A percentile compares a stretch with the other conserved stretches of the same genome.
phyloP scores from a whole-genome alignment of 768 basidiomycete genomes.

The Hemileccinum rubropunctum region DNA sequence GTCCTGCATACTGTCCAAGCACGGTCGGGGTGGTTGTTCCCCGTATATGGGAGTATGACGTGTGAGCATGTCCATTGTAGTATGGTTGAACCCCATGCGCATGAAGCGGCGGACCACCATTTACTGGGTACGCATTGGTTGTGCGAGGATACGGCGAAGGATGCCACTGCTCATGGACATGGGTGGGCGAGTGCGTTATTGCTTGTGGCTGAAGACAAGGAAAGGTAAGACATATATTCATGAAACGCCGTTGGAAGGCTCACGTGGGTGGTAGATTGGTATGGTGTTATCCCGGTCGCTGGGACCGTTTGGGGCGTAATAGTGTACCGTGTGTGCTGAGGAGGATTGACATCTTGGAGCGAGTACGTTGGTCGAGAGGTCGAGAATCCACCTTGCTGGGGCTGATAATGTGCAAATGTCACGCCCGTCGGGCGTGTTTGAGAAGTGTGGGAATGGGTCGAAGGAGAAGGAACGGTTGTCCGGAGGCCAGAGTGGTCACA shows the following conservation, averaged over 20 bases:
- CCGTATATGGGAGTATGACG: conserved; percentile 30
- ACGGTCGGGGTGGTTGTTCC: conserved; percentile 14
- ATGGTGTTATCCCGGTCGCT: conserved; percentile 16
- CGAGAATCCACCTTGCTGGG: conserved; percentile 36
- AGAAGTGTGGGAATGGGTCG: conserved; percentile 17
- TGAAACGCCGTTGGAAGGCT: neutral
- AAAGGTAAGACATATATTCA: neutral
- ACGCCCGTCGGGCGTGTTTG: conserved; percentile 24
- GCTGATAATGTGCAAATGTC: conserved; percentile 38
- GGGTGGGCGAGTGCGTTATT: conserved; percentile 13
- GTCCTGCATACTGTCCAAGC: conserved; percentile 24
- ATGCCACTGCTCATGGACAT: conserved; percentile 24
- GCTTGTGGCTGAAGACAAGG: conserved; percentile 8
- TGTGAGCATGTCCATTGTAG: conserved; percentile 24
- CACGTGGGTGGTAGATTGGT: conserved; percentile 28
- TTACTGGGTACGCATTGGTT: conserved; percentile 16
- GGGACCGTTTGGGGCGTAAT: conserved; percentile 14
- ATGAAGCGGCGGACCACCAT: conserved; percentile 16
- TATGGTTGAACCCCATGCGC: conserved; percentile 25
- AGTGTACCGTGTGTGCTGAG: conserved; percentile 19
- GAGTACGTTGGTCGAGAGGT: conserved; percentile 32
- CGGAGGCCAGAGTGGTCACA: conserved; percentile 21
- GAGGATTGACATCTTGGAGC: conserved; percentile 15
- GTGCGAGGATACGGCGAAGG: conserved; percentile 25
- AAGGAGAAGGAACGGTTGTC: conserved; percentile 11